Percentiles rank a stretch among this genome's conserved stretches.
phyloP scores from a whole-genome alignment of 371 early-diverging fungal species.

The Pancytospora epiphaga region DNA sequence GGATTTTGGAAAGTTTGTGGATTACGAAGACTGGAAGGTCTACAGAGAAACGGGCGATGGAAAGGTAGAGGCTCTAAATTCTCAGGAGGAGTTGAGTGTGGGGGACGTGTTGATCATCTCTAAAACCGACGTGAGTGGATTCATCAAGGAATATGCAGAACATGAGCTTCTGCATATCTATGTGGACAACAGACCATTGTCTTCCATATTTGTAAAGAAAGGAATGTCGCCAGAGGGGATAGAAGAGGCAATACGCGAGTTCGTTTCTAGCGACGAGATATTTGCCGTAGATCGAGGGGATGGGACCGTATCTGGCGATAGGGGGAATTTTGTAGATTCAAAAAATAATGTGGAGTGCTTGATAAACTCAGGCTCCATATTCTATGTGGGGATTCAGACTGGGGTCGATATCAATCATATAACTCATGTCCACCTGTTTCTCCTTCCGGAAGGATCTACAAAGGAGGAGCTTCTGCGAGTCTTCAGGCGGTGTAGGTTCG shows the following conservation, averaged over 20 bases:
- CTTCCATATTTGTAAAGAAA: background rate
- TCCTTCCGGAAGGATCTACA: conserved; percentile 4
- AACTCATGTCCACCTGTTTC: conserved; percentile 13
- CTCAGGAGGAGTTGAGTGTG: background rate
- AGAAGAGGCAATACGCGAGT: background rate
- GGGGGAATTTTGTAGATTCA: no score
- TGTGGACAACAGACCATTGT: background rate
- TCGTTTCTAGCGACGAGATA: conserved; percentile 1
- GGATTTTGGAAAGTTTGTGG: conserved; percentile 3
- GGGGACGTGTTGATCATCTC: conserved; percentile 4
- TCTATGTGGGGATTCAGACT: conserved; percentile 11
- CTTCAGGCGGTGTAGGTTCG: background rate
- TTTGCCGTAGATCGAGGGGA: background rate
- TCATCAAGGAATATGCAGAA: background rate
- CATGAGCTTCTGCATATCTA: background rate
- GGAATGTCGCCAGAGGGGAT: background rate
- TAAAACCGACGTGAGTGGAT: background rate
- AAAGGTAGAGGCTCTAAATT: background rate
- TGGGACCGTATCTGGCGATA: background rate
- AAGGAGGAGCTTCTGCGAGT: background rate
- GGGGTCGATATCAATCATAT: conserved; percentile 20
- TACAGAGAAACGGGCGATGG: background rate
- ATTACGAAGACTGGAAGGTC: background rate
- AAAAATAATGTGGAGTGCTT: background rate
- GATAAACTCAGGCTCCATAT: background rate